These are phyloP conservation scores for Cicer bijugum DNA, from an alignment of 306 rosid species.

Conservation along the genomic window DNA sequence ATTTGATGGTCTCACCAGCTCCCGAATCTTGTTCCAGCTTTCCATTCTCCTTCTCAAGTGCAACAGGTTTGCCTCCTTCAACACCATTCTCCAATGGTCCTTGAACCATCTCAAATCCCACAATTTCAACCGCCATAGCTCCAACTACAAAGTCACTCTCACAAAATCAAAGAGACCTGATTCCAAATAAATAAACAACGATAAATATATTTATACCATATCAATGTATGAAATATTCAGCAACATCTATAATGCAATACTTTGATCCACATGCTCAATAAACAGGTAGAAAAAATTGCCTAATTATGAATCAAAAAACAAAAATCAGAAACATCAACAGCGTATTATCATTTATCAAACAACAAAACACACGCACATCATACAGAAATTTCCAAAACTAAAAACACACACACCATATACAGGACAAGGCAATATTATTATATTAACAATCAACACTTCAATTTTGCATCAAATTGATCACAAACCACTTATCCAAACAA, in stretches of 20 bases:
- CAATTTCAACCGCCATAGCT: conserved; percentile 77
- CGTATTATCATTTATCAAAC: background rate
- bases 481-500: conserved; percentile 20
- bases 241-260: conserved; percentile 28
- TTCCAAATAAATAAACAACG: background rate
- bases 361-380: background rate
- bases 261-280: conserved; percentile 28
- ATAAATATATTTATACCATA: background rate
- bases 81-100: conserved; percentile 62
- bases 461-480: conserved; percentile 33
- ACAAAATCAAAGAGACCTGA: conserved; percentile 53
- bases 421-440: conserved; percentile 1
- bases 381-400: background rate
- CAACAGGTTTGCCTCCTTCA: conserved; percentile 56
- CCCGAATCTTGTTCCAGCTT: conserved; percentile 55
- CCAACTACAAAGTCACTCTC: conserved; percentile 52
- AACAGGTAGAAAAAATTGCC: conserved; percentile 27
- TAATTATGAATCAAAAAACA: conserved; percentile 17
- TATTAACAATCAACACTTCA: conserved; percentile 15
- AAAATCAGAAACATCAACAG: background rate
- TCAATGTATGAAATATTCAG: conserved; percentile 26
- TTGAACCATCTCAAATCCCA: conserved; percentile 84
- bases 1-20: conserved; percentile 64
- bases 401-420: background rate
- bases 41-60: conserved; percentile 65